A percentile compares a stretch with the other conserved stretches of the same genome.
These are phyloP conservation scores for Ganoderma lucidum DNA, from an alignment of 1,284 basidiomycete genomes.

Conservation along the genomic window DNA sequence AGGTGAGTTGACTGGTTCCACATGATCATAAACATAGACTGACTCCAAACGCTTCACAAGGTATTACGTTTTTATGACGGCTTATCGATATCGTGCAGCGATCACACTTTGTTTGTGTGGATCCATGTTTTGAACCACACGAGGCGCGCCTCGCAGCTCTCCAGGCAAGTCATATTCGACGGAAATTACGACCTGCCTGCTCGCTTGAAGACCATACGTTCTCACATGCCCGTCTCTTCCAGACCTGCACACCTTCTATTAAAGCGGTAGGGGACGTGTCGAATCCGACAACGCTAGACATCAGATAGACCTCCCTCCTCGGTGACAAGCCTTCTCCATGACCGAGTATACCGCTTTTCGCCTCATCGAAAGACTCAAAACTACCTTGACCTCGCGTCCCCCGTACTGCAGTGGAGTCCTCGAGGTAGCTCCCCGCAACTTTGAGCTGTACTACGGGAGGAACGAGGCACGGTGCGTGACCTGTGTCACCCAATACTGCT, in stretches of 20 bases:
- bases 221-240: neutral
- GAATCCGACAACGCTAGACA: neutral
- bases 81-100: neutral
- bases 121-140: neutral
- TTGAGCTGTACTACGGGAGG: slow-evolving; percentile 30
- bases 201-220: neutral
- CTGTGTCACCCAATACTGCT: no score
- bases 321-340: neutral
- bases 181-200: neutral
- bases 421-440: neutral
- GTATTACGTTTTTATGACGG: no score
- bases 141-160: neutral
- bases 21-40: no score
- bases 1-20: no score
- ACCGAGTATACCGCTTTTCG: neutral
- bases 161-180: neutral
- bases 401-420: slow-evolving; percentile 25
- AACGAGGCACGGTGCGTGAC: slow-evolving; percentile 11
- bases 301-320: neutral
- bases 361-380: neutral
- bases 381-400: slow-evolving; percentile 8
- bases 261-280: neutral
- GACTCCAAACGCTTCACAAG: no score
- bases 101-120: neutral
- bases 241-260: neutral